phyloP scores from a whole-genome alignment of 2,329 filamentous ascomycete species.

The Periglandula ipomoeae region DNA sequence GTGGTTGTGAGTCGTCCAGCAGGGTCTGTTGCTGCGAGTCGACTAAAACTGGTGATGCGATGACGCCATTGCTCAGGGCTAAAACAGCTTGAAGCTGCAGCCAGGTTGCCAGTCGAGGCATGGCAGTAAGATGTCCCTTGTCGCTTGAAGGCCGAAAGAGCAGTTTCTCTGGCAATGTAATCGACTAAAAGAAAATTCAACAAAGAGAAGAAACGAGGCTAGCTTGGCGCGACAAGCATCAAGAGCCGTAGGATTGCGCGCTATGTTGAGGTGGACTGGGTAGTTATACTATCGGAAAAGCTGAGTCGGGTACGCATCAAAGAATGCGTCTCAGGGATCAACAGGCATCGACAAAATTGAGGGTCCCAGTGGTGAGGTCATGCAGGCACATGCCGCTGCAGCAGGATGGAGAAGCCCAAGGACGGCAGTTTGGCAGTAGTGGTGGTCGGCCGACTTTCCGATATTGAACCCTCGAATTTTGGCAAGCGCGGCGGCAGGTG shows the following conservation, averaged over 20 bases:
- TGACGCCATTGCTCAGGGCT: conserved; percentile 14
- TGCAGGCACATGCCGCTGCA: not conserved
- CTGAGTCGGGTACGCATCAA: not conserved
- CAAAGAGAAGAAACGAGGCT: not conserved
- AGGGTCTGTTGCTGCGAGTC: conserved; percentile 10
- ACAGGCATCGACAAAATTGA: not conserved
- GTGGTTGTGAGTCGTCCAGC: conserved; percentile 1
- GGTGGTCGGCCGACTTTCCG: not conserved
- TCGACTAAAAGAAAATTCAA: not conserved
- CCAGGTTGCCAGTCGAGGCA: conserved; percentile 19
- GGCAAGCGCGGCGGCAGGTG: not conserved
- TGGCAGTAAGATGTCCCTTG: conserved; percentile 3
- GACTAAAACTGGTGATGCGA: conserved; percentile 16
- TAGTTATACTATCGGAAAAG: not conserved
- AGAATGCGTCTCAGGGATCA: not conserved
- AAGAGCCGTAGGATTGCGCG: not conserved
- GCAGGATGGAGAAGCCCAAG: not conserved
- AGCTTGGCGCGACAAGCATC: not conserved
- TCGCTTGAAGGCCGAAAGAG: not conserved
- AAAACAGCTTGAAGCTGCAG: conserved; percentile 19
- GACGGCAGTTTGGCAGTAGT: too few species aligned
- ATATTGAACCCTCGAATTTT: not conserved
- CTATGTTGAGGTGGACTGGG: not conserved
- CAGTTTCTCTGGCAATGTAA: not conserved
- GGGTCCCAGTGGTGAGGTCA: not conserved